Evolutionary conservation across 2,329 filamentous ascomycete genomes (phyloP).

Genomic region (Fusarium nanum): DNA sequence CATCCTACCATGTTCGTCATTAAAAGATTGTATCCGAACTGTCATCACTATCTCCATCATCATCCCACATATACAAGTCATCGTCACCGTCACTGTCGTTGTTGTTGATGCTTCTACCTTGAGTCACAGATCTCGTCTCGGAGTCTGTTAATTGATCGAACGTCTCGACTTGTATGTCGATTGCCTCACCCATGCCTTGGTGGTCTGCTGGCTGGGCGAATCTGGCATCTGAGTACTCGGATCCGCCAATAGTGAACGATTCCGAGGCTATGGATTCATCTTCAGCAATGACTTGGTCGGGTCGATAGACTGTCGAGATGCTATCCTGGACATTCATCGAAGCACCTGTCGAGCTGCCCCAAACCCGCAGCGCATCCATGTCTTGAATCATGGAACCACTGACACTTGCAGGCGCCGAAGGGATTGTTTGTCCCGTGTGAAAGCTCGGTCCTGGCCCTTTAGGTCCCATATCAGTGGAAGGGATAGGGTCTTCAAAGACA

Average conservation of each 20-base stretch:
- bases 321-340: slow-evolving; percentile 56
- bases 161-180: slow-evolving; percentile 44
- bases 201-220: slow-evolving; percentile 50
- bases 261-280: slow-evolving; percentile 52
- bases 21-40: slow-evolving; percentile 20
- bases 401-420: slow-evolving; percentile 51
- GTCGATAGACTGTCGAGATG: slow-evolving; percentile 52
- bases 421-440: slow-evolving; percentile 57
- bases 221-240: slow-evolving; percentile 52
- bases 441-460: slow-evolving; percentile 60
- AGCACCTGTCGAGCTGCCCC: slow-evolving; percentile 49
- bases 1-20: slow-evolving; percentile 4
- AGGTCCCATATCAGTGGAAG: slow-evolving; percentile 58
- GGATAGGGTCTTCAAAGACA: slow-evolving; percentile 58
- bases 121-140: slow-evolving; percentile 19
- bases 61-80: slow-evolving; percentile 29
- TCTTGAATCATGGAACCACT: slow-evolving; percentile 53
- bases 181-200: slow-evolving; percentile 42
- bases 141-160: slow-evolving; percentile 39
- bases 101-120: slow-evolving; percentile 10
- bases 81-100: slow-evolving; percentile 28
- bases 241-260: slow-evolving; percentile 49
- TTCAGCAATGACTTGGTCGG: slow-evolving; percentile 50
- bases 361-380: slow-evolving; percentile 50
- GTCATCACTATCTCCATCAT: slow-evolving; percentile 21